Percentiles rank a stretch among this genome's conserved stretches.
These are phyloP conservation scores for Geranium rotundifolium DNA, from an alignment of 345 rosid species.

Conservation along the genomic window DNA sequence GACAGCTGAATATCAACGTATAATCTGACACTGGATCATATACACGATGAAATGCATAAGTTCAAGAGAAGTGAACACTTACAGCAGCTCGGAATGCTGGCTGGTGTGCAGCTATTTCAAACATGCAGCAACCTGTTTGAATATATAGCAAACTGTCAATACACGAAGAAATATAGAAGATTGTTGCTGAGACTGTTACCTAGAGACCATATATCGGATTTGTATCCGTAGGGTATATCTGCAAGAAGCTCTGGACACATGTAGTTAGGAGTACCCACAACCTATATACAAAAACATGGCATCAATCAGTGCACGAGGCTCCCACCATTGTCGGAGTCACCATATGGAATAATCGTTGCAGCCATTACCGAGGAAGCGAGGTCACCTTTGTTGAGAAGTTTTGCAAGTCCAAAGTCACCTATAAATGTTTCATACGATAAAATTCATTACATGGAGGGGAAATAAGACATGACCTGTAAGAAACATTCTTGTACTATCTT, in stretches of 20 bases:
- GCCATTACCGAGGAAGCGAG: conserved; percentile 54
- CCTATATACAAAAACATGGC: conserved; percentile 22
- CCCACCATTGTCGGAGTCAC: too few species aligned
- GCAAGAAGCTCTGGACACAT: conserved; percentile 94
- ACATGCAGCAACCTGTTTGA: conserved; percentile 82
- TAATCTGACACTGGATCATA: background rate
- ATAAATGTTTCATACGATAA: conserved; percentile 8
- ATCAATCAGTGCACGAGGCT: too few species aligned
- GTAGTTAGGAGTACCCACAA: conserved; percentile 84
- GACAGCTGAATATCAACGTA: background rate
- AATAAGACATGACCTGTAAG: too few species aligned
- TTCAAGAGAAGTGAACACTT: conserved; percentile 14
- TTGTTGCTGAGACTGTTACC: conserved; percentile 29
- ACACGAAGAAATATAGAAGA: too few species aligned
- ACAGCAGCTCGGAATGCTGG: conserved; percentile 91
- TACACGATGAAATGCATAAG: too few species aligned
- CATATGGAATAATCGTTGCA: background rate
- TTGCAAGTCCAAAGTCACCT: conserved; percentile 96
- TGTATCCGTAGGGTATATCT: conserved; percentile 85
- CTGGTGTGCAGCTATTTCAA: conserved; percentile 92
- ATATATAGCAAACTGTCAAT: conserved; percentile 10
- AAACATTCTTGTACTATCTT: background rate
- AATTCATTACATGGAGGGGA: too few species aligned
- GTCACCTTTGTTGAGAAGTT: conserved; percentile 71
- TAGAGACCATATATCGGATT: conserved; percentile 94